Percentiles rank a stretch among this genome's conserved stretches.
phyloP scores from a whole-genome alignment of 106 monocot genomes.

The Dendrobium huoshanense region DNA sequence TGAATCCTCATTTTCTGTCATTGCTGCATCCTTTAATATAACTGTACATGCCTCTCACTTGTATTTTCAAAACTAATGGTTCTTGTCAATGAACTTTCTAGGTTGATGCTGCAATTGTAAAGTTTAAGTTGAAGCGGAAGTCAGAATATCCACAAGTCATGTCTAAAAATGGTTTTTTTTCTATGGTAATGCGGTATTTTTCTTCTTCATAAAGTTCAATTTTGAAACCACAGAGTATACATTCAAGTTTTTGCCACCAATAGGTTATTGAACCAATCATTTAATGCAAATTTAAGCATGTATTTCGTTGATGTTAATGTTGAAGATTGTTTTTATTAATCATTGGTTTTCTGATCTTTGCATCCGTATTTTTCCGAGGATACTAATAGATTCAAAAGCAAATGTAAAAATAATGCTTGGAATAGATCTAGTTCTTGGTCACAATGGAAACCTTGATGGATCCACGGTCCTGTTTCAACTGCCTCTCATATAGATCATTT shows the following conservation, averaged over 20 bases:
- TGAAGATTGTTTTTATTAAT: not conserved
- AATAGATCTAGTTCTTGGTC: no score
- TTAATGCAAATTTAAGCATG: not conserved
- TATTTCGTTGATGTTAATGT: not conserved
- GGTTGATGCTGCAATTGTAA: slow-evolving; percentile 93
- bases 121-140: slow-evolving; percentile 58
- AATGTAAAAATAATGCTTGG: not conserved
- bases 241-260: not conserved
- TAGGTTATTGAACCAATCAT: not conserved
- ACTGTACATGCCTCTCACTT: not conserved
- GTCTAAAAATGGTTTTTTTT: slow-evolving; percentile 76
- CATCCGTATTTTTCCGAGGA: not conserved
- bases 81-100: slow-evolving; percentile 13
- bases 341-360: not conserved
- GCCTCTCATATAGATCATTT: not conserved
- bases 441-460: no score
- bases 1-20: not conserved
- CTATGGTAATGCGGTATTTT: slow-evolving; percentile 34
- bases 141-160: slow-evolving; percentile 56
- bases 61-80: not conserved
- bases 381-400: not conserved
- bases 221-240: not conserved
- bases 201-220: not conserved
- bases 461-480: not conserved
- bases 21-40: not conserved